These are phyloP conservation scores for Aquilaria agallochum DNA, from an alignment of 441 rosid genomes.

Conservation along the genomic window DNA sequence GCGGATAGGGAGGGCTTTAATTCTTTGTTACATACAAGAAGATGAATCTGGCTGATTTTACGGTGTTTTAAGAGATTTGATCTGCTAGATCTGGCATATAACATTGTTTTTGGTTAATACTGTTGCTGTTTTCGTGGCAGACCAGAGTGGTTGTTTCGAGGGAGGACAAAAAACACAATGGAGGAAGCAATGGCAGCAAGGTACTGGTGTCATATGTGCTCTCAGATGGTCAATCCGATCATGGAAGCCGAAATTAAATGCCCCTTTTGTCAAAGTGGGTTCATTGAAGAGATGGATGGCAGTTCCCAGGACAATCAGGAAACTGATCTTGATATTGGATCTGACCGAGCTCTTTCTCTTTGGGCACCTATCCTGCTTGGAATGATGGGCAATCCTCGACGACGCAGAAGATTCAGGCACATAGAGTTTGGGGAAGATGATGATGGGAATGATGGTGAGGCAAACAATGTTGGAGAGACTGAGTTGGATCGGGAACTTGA, in stretches of 20 bases:
- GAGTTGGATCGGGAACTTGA: constrained; percentile 65
- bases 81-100: too few relatives aligned
- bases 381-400: constrained; percentile 66
- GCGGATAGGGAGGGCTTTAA: background rate
- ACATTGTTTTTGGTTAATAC: constrained; percentile 3
- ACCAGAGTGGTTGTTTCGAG: constrained; percentile 13
- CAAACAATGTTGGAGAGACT: constrained; percentile 36
- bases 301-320: constrained; percentile 38
- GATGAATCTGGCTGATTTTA: constrained; percentile 1
- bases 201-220: constrained; percentile 77
- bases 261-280: constrained; percentile 62
- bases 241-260: constrained; percentile 67
- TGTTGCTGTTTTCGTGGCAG: constrained; percentile 24
- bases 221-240: constrained; percentile 52
- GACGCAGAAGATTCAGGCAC: constrained; percentile 52
- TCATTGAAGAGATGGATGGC: constrained; percentile 58
- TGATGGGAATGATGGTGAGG: constrained; percentile 33
- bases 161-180: constrained; percentile 27
- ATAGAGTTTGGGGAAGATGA: constrained; percentile 48
- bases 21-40: constrained; percentile 4
- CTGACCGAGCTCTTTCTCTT: constrained; percentile 75
- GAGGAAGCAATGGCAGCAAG: constrained; percentile 48
- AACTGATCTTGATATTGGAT: constrained; percentile 51
- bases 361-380: constrained; percentile 88
- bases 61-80: background rate